phyloP scores from a whole-genome alignment of 2,329 filamentous ascomycete genomes.

The Clarireedia paspali region DNA sequence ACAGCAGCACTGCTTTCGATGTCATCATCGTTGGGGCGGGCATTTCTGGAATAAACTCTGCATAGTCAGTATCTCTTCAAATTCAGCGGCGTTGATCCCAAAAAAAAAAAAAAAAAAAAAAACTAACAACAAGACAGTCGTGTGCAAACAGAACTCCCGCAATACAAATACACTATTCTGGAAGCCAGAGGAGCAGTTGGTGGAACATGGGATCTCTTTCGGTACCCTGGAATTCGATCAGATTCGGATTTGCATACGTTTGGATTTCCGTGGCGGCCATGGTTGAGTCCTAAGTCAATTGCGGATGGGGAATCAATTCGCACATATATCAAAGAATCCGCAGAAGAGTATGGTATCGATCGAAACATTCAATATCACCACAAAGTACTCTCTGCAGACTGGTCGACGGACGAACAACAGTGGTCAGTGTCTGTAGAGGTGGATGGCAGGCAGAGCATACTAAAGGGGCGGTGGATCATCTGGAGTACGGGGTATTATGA shows the following conservation, averaged over 20 bases:
- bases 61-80: conserved; percentile 38
- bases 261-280: conserved; percentile 63
- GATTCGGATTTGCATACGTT: conserved; percentile 56
- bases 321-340: conserved; percentile 46
- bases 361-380: conserved; percentile 46
- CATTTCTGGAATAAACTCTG: conserved; percentile 67
- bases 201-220: conserved; percentile 74
- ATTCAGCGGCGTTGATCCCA: background rate
- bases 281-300: conserved; percentile 46
- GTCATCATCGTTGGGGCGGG: conserved; percentile 65
- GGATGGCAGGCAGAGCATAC: conserved; percentile 26
- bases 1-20: conserved; percentile 31
- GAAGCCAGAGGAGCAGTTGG: conserved; percentile 60
- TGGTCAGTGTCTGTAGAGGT: conserved; percentile 43
- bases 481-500: conserved; percentile 59
- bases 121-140: conserved; percentile 29
- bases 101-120: background rate
- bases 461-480: conserved; percentile 42
- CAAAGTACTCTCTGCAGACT: conserved; percentile 42
- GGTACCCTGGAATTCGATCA: conserved; percentile 64
- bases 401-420: conserved; percentile 44
- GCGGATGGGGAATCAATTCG: conserved; percentile 45
- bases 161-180: conserved; percentile 54
- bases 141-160: conserved; percentile 50
- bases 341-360: conserved; percentile 44